A percentile compares a stretch with the other conserved stretches of the same genome.
Evolutionary conservation across 2,329 filamentous ascomycete species (phyloP).

Genomic region (Tolypocladium amazonense): DNA sequence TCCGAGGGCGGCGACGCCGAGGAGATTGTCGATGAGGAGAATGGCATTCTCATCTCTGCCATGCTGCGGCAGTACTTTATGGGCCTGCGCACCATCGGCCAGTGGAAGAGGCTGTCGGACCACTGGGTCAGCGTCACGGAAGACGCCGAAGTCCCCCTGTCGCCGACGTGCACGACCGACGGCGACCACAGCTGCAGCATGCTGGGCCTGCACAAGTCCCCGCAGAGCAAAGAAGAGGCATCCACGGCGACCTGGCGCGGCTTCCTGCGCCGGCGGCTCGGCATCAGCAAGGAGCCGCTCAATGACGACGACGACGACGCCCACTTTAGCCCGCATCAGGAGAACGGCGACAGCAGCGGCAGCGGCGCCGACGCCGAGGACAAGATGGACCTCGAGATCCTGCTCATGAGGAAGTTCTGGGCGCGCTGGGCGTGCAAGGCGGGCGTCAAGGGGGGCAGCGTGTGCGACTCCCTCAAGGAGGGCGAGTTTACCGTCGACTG

Average conservation of each 20-base stretch:
- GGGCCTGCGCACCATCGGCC: conserved; percentile 68
- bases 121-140: conserved; percentile 60
- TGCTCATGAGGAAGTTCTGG: conserved; percentile 58
- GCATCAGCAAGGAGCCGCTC: conserved; percentile 20
- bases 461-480: conserved; percentile 45
- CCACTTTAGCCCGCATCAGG: conserved; percentile 19
- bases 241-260: conserved; percentile 20
- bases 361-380: conserved; percentile 25
- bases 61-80: conserved; percentile 89
- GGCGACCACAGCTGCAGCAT: conserved; percentile 15
- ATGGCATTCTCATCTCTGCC: conserved; percentile 75
- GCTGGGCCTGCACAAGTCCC: conserved; percentile 8
- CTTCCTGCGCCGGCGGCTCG: conserved; percentile 25
- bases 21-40: conserved; percentile 76
- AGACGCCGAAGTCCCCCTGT: conserved; percentile 36
- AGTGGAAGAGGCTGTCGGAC: conserved; percentile 63
- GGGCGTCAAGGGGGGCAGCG: conserved; percentile 40
- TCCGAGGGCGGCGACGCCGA: conserved; percentile 67
- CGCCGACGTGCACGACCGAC: conserved; percentile 18
- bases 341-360: conserved; percentile 15
- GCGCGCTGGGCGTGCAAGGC: conserved; percentile 63
- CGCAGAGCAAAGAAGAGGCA: conserved; percentile 6
- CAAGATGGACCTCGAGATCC: conserved; percentile 42
- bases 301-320: conserved; percentile 31
- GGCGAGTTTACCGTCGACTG: conserved; percentile 57